Evolutionary conservation across 2,329 filamentous ascomycete genomes (phyloP), one percentile per base, ranked within the genome.

Genomic region (Ophiostoma australiae): DNA sequence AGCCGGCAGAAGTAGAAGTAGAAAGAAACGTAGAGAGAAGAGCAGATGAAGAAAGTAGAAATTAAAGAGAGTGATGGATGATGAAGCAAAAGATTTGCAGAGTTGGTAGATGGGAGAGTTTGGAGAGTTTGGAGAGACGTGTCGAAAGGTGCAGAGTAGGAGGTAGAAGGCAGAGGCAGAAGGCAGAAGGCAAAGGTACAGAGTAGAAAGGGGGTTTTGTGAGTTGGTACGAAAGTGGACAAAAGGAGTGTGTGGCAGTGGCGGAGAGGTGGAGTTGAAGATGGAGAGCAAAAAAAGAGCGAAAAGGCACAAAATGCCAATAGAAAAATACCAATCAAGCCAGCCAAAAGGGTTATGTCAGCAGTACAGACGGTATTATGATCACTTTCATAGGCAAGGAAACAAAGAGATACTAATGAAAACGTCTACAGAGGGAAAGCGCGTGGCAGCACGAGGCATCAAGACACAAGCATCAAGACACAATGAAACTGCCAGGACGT

Each of bases 181-280:
- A 41, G 39, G 39, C 13, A 13, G 10, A 41, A 41, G 13, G 39
- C 15, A 41, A 41, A 41, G 39, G 37, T 39, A 39, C 7, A 39
- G 10, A 39, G 37, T 39, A 39, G 10, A 67, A 67, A 67, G 66
- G 66, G 65, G 66, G 37, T 41, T 67, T 66, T 66, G 35, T 35
- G 23, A 35, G n/a, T n/a, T 66, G 15, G 33, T 10, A 48, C 4
- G n/a, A 31, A 67, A 67, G 66, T 67, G 66, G 39, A 67, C 41
- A 39, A 67, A 67, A 67, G 66, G 66, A 67, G 66, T 67, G 66
- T 67, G 66, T 67, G 66, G 66, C 66, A 67, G 66, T 67, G 66
- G 66, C 39, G 37, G 39, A 67, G 39, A 27, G 41, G 66, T 41
- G 35, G 66, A 67, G 66, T 17, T 44, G 35, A 13, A 67, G 37